Evolutionary conservation across 2,329 filamentous ascomycete species (phyloP).

Genomic region (Xenosphaeropsis pyriputrescens): DNA sequence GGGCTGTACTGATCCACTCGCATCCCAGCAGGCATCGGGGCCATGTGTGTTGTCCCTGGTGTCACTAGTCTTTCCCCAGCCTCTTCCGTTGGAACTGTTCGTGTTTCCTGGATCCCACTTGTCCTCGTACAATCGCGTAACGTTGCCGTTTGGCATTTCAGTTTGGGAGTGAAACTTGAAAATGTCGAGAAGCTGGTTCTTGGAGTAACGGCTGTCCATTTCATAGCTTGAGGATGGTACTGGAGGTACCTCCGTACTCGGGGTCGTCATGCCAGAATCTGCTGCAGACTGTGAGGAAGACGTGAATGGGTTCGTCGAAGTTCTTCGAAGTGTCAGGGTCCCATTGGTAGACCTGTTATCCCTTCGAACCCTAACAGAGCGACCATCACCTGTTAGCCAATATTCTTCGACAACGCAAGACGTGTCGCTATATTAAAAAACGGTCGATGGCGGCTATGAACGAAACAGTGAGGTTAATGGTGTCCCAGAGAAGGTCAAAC

Average conservation of each 20-base stretch:
- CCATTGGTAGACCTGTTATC: constrained; percentile 44
- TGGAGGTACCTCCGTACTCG: too few relatives aligned
- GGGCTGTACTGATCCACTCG: constrained; percentile 52
- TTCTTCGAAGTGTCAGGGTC: constrained; percentile 48
- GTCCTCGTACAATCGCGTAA: constrained; percentile 54
- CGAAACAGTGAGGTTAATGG: too few relatives aligned
- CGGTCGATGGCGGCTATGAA: not conserved
- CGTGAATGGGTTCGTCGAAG: constrained; percentile 39
- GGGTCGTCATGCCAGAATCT: constrained; percentile 1
- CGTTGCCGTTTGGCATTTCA: constrained; percentile 36
- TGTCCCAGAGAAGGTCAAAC: too few relatives aligned
- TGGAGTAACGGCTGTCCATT: constrained; percentile 18
- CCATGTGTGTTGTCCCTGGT: constrained; percentile 60
- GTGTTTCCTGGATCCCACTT: constrained; percentile 67
- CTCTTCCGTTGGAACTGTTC: constrained; percentile 44
- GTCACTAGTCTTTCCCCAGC: constrained; percentile 70
- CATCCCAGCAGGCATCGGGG: constrained; percentile 87
- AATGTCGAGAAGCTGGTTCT: constrained; percentile 55
- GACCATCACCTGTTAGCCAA: constrained; percentile 16
- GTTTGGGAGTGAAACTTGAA: constrained; percentile 41
- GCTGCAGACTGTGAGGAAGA: constrained; percentile 17
- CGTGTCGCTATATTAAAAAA: not conserved
- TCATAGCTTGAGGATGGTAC: constrained; percentile 4
- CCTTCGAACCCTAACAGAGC: constrained; percentile 35
- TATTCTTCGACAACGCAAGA: not conserved